phyloP scores from a whole-genome alignment of 108 stramenopile species.

The Schizochytrium sp. region DNA sequence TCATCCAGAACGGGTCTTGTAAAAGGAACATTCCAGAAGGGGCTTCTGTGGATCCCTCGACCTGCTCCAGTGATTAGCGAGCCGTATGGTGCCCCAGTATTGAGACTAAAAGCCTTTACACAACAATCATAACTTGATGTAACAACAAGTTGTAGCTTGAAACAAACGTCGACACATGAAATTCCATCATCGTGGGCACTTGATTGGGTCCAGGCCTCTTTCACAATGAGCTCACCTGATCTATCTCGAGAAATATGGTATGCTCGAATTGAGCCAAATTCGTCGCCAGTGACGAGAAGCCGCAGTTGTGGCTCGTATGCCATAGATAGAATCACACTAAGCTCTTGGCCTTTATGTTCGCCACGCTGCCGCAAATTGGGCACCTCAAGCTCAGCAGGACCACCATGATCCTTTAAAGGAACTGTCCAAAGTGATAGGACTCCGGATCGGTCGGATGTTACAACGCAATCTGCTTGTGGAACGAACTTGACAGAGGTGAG shows the following conservation, averaged over 20 bases:
- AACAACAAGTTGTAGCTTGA: background rate
- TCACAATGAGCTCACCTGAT: background rate
- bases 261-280: slow-evolving; percentile 6
- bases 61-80: slow-evolving; percentile 36
- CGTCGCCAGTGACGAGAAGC: slow-evolving; percentile 32
- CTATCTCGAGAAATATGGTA: background rate
- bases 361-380: slow-evolving; percentile 10
- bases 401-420: background rate
- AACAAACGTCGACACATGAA: background rate
- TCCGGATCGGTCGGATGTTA: background rate
- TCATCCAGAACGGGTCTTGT: slow-evolving; percentile 5
- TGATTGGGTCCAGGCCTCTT: background rate
- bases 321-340: background rate
- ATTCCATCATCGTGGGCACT: slow-evolving; percentile 36
- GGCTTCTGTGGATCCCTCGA: slow-evolving; percentile 22
- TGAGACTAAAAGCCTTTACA: background rate
- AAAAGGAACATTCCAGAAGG: slow-evolving; percentile 15
- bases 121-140: slow-evolving; percentile 34
- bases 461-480: background rate
- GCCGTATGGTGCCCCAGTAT: background rate
- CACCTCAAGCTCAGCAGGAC: background rate
- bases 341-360: background rate
- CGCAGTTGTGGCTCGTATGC: background rate
- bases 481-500: slow-evolving; percentile 29
- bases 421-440: slow-evolving; percentile 1